Evolutionary conservation across 1,284 basidiomycete genomes (phyloP).

Genomic region (Boletus sp.): DNA sequence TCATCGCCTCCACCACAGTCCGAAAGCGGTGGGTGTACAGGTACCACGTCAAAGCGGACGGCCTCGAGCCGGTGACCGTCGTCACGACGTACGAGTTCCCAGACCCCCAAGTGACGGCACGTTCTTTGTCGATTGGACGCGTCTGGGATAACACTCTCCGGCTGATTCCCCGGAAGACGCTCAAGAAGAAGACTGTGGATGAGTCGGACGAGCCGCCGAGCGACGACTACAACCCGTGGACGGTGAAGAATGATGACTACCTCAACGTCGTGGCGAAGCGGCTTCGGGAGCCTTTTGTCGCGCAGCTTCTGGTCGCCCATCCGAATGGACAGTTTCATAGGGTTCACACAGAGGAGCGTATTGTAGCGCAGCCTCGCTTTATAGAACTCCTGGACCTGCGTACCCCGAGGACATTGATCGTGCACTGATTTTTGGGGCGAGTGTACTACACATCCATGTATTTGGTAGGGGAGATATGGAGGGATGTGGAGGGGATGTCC

Average conservation of each 20-base stretch:
- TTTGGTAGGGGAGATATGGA: too few species aligned
- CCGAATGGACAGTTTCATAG: constrained; percentile 22
- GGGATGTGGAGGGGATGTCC: too few species aligned
- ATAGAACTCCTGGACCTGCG: constrained; percentile 18
- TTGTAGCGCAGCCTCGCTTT: constrained; percentile 16
- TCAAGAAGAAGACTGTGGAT: not conserved
- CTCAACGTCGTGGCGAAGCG: constrained; percentile 7
- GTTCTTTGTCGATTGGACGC: constrained; percentile 18
- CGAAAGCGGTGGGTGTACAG: constrained; percentile 11
- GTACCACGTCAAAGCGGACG: constrained; percentile 22
- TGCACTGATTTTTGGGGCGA: constrained; percentile 7
- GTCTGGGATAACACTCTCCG: constrained; percentile 24
- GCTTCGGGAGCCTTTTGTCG: constrained; percentile 21
- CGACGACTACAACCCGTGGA: constrained; percentile 15
- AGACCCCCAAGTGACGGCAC: not conserved
- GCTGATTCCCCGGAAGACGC: constrained; percentile 4
- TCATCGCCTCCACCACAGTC: constrained; percentile 2
- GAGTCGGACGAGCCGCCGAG: not conserved
- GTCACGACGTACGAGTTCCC: constrained; percentile 15
- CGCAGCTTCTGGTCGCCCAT: constrained; percentile 21
- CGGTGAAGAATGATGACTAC: constrained; percentile 15
- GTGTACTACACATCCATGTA: too few species aligned
- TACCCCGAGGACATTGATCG: constrained; percentile 23
- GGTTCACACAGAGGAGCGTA: constrained; percentile 23
- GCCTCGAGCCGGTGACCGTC: constrained; percentile 16